Base-by-base conservation (phyloP, 2,329 filamentous ascomycete species). In the Bertia moriformis region DNA sequence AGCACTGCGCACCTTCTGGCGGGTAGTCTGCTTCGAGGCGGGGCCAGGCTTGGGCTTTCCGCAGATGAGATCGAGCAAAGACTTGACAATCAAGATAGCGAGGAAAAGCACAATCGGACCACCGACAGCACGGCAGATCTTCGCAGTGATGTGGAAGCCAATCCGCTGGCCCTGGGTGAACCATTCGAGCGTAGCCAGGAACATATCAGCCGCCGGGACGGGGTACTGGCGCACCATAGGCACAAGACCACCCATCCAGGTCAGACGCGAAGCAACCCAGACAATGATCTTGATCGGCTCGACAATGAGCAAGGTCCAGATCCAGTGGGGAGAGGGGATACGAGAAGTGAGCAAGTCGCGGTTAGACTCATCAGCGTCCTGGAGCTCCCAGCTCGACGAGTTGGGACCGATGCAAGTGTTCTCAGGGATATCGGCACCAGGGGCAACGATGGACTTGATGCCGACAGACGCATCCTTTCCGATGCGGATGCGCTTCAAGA, bases 331-430 rank as follows among this genome's bases (percentile, higher is more conserved):
- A 36, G 56, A 49, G 22, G 63, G 59, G 1, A 57, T 53, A 19
- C 53, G 54, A 39, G 50, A 53, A 1, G 57, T 43, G 3, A 58
- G 54, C 1, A 67, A 51, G 32, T 67, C 59, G 13, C 66, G 62
- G 50, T 69, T 67, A 4, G 54, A 50, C 45, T 71, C 66, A 10
- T 58, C 54, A 2, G 61, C 61, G 43, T 68, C 65, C 17, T 59
- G 49, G 18, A 63, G 51, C 46, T 74, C 71, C 66, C 69, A 72
- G 47, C 67, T 72, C 0, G 69, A 73, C 1, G 69, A 71, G 50
- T 72, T 73, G 4, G 66, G 60, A 1, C 71, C 70, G 18, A 75
- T 65, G 51, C 66, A 73, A 2, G 63, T 63, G 41, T 63, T 56
- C 4, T 63, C 58, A 0, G 68, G 66, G 1, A 74, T 45, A 4